phyloP scores from a whole-genome alignment of 345 rosid species.

The Mangifera indica region DNA sequence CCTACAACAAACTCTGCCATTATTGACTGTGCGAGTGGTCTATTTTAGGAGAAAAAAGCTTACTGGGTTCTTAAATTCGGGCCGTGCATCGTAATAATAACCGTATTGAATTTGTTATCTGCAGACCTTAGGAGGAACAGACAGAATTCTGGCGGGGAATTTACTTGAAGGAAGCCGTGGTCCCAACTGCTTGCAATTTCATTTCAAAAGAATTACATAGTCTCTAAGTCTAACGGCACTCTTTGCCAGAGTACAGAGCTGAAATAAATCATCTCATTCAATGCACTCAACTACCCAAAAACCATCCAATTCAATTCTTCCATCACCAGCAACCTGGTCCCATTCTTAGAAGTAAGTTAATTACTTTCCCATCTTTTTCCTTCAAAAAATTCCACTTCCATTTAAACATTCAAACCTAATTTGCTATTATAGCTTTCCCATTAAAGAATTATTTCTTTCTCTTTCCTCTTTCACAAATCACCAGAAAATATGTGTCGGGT shows the following conservation, averaged over 20 bases:
- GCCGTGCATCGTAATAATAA: background rate
- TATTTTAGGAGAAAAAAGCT: too few species aligned
- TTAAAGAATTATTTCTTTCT: conserved; percentile 5
- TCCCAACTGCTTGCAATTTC: background rate
- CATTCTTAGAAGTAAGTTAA: conserved; percentile 32
- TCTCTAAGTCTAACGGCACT: background rate
- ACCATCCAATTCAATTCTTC: conserved; percentile 48
- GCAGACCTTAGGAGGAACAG: background rate
- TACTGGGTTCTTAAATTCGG: background rate
- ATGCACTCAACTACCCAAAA: conserved; percentile 65
- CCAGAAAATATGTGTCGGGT: conserved; percentile 1
- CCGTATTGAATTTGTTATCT: background rate
- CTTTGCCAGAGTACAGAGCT: background rate
- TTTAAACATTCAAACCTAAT: conserved; percentile 8
- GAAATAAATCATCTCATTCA: conserved; percentile 51
- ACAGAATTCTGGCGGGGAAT: conserved; percentile 4
- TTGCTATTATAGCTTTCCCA: conserved; percentile 16
- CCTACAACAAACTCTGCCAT: too few species aligned
- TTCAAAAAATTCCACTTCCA: conserved; percentile 22
- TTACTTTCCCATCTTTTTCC: conserved; percentile 29
- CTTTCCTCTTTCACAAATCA: background rate
- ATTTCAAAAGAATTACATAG: background rate
- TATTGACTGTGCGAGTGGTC: too few species aligned
- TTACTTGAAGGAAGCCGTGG: background rate
- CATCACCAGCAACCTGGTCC: conserved; percentile 45